A percentile compares a stretch with the other conserved stretches of the same genome.
Conservation (phyloP, 1,284 basidiomycete genomes). For the Vanrija humicola region DNA sequence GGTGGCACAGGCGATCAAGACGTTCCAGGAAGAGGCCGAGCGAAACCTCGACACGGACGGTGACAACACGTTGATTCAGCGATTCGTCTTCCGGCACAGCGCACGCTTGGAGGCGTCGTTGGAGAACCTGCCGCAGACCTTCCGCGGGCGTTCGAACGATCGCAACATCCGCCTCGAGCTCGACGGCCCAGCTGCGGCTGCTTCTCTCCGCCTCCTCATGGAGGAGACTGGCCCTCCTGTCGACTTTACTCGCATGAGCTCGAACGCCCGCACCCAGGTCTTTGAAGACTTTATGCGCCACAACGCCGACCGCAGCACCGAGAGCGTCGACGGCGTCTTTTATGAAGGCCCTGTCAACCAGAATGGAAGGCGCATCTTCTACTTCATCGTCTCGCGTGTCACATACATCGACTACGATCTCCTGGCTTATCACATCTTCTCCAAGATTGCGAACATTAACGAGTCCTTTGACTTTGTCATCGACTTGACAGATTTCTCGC, state of each 20-base stretch:
- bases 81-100: slow-evolving; percentile 37
- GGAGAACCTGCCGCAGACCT: slow-evolving; percentile 28
- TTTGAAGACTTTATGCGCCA: slow-evolving; percentile 61
- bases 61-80: slow-evolving; percentile 39
- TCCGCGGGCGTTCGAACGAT: slow-evolving; percentile 12
- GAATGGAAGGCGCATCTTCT: slow-evolving; percentile 49
- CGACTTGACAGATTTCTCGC: slow-evolving; percentile 75
- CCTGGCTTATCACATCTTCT: slow-evolving; percentile 75
- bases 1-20: slow-evolving; percentile 30
- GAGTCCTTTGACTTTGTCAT: slow-evolving; percentile 67
- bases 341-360: slow-evolving; percentile 56
- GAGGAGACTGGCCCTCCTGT: slow-evolving; percentile 71
- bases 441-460: slow-evolving; percentile 53
- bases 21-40: slow-evolving; percentile 34
- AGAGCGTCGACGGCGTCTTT: slow-evolving; percentile 65
- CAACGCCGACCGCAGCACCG: slow-evolving; percentile 61
- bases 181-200: slow-evolving; percentile 71
- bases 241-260: slow-evolving; percentile 60
- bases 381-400: slow-evolving; percentile 61
- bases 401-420: slow-evolving; percentile 81
- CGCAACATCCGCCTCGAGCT: slow-evolving; percentile 49
- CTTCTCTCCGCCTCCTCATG: slow-evolving; percentile 66
- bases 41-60: slow-evolving; percentile 33
- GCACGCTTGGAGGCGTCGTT: slow-evolving; percentile 29
- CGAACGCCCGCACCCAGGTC: slow-evolving; percentile 52